phyloP scores from a whole-genome alignment of 2,329 filamentous ascomycete genomes.

The Trichoderma koningiopsis region DNA sequence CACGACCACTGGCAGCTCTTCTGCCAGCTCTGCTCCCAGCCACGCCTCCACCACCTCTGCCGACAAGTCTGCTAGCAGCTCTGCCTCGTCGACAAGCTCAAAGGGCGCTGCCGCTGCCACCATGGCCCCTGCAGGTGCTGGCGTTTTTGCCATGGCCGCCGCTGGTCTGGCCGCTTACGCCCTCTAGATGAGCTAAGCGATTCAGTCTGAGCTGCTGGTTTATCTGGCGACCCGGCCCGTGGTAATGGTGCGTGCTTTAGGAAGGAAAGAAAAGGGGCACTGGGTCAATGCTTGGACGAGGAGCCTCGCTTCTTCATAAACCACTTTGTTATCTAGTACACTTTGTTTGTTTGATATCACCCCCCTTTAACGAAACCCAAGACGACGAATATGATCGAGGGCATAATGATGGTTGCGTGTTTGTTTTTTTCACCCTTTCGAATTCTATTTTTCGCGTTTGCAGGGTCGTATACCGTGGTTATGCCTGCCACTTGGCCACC shows the following conservation, averaged over 20 bases:
- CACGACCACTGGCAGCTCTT: conserved; percentile 35
- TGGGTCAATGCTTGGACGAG: conserved; percentile 26
- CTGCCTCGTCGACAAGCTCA: conserved; percentile 40
- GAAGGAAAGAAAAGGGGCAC: conserved; percentile 7
- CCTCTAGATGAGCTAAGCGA: conserved; percentile 42
- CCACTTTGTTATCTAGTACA: conserved; percentile 38
- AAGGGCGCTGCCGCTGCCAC: conserved; percentile 43
- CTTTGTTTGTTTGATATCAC: conserved; percentile 31
- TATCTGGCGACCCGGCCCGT: conserved; percentile 25
- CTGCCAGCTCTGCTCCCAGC: conserved; percentile 34
- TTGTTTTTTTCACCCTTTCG: not conserved
- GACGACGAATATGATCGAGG: conserved; percentile 31
- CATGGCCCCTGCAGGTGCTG: conserved; percentile 48
- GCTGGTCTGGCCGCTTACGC: conserved; percentile 57
- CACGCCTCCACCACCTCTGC: conserved; percentile 26
- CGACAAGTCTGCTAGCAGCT: conserved; percentile 27
- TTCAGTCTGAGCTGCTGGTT: conserved; percentile 27
- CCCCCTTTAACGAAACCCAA: conserved; percentile 28
- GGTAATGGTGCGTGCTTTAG: conserved; percentile 17
- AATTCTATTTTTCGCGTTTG: conserved; percentile 19
- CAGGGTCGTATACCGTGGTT: conserved; percentile 14
- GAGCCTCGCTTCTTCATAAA: conserved; percentile 39
- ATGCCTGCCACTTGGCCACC: conserved; percentile 15
- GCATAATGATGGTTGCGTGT: conserved; percentile 25
- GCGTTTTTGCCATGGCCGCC: conserved; percentile 47